phyloP scores from a whole-genome alignment of 176 grass and related monocot genomes.

The Oryza meyeriana region DNA sequence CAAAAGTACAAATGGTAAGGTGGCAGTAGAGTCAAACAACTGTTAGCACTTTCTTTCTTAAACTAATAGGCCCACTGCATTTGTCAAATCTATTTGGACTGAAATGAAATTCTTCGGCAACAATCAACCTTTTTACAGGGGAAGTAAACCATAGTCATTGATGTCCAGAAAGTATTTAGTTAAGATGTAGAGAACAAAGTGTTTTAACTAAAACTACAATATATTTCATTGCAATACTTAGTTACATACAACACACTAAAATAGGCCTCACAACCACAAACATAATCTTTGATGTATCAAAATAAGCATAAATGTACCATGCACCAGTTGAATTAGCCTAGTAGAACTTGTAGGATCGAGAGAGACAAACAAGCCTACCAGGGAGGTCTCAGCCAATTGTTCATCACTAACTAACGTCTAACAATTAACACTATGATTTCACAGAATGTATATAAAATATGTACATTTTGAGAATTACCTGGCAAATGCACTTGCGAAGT shows the following conservation, averaged over 20 bases:
- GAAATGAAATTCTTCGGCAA: background rate
- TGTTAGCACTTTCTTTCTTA: background rate
- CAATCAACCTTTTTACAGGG: background rate
- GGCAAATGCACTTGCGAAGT: conserved; percentile 69
- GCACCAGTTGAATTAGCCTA: background rate
- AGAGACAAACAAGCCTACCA: no score
- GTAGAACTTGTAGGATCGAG: background rate
- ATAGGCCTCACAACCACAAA: background rate
- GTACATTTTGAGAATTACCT: conserved; percentile 40
- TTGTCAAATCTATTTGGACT: conserved; percentile 7
- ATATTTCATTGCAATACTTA: background rate
- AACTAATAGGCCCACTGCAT: conserved; percentile 7
- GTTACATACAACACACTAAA: background rate
- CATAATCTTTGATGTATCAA: background rate
- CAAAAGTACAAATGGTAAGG: background rate
- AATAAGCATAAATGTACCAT: background rate
- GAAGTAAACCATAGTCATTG: background rate
- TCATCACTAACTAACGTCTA: no score
- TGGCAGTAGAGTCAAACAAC: background rate
- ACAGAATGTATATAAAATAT: background rate
- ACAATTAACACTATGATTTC: background rate
- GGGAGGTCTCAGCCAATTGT: no score
- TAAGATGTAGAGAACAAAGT: conserved; percentile 3
- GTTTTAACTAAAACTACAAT: background rate
- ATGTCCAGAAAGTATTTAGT: conserved; percentile 10